Base-by-base conservation (phyloP, 2,329 filamentous ascomycete species). In the Alternaria angustiovoidea region DNA sequence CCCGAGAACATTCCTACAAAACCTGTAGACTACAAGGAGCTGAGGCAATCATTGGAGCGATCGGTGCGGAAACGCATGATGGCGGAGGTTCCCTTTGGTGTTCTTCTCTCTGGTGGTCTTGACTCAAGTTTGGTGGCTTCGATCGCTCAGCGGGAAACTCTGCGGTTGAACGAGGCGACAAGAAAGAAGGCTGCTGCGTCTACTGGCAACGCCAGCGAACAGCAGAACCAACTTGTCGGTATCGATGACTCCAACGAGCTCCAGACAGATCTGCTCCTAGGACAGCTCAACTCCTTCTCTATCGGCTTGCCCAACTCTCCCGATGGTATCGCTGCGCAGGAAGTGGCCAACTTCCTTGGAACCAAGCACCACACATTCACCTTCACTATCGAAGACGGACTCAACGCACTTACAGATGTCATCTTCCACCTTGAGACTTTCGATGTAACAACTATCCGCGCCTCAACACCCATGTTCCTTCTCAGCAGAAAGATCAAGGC, bases 401-500 rank as follows among this genome's bases (percentile, higher is more conserved):
- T 99, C 76, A 94, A 99, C 81, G 94, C 95, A 18, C 88, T 99
- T 7, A 96, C 92, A 36, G 95, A 99, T 79, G 95, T 99, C 77
- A 98, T 99, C 78, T 97, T 91, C 84, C 95, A 99, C 82, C 88
- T 99, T 63, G 95, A 99, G 84, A 93, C 93, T 14, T 99, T 95
- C 82, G 95, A 99, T 79, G 95, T 99, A 26, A 99, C 95, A 54
- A 99, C 95, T 3, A 98, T 99, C 78, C 93, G 95, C 77, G 95
- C 95, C 56, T 98, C 94, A 11, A 99, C 95, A 11, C 95, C 95
- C 68, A 99, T 99, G 95, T 99, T 97, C 83, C 85, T 99, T 65
- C 87, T 99, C 48, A 95, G 93, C 63, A 90, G 96, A 79, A 99
- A 99, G 86, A 99, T 99, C 86, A 99, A 99, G 86, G 95, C 94